Evolutionary conservation across 495 filamentous ascomycete species (phyloP), one percentile per base, ranked within the genome.

Genomic region (Choiromyces venosus): DNA sequence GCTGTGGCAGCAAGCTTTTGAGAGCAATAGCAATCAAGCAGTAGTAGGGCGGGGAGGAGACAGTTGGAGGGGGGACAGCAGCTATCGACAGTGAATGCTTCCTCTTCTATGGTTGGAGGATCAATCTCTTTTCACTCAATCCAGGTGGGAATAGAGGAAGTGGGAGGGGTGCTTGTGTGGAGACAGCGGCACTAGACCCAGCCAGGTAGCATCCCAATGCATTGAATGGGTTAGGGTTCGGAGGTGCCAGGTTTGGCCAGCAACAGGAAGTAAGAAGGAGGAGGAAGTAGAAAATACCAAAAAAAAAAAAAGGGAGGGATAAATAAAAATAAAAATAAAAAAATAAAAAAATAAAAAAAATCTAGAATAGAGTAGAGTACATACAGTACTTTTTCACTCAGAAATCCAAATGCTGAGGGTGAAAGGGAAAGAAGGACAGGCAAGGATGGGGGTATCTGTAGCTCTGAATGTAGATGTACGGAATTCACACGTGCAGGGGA

Each of bases 221-320:
- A 75, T 42, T 10, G 39, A 66, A n/a, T 76, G 75, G 75, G 74
- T 77, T 77, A 77, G 75, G 75, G 75, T 77, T 77, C 69, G 69
- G 75, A 36, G 73, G 42, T 69, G 73, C 74, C 64, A 67, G 74
- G 73, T 67, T 71, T 29, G 52, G 52, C 10, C 10, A 61, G 25
- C 12, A 16, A 12, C 52, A 33, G 52, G 52, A 25, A 61, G 52
- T 56, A 25, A n/a, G n/a, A n/a, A n/a, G 12, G 52, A 10, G 12
- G 25, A 33, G 12, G 25, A 29, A 61, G 16, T 25, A n/a, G 8
- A 9, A 21, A 52, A 21, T 8, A 8, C 14, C 18, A 40, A 14
- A 10, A 9, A 2, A 40, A 9, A 16, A 40, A 16, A 14, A 40
- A 16, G 39, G 18, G 1, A 40, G 16, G 9, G 16, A 46, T 19